These are phyloP conservation scores for Eucalyptus dawsonii DNA, from an alignment of 345 rosid genomes.

Conservation along the genomic window DNA sequence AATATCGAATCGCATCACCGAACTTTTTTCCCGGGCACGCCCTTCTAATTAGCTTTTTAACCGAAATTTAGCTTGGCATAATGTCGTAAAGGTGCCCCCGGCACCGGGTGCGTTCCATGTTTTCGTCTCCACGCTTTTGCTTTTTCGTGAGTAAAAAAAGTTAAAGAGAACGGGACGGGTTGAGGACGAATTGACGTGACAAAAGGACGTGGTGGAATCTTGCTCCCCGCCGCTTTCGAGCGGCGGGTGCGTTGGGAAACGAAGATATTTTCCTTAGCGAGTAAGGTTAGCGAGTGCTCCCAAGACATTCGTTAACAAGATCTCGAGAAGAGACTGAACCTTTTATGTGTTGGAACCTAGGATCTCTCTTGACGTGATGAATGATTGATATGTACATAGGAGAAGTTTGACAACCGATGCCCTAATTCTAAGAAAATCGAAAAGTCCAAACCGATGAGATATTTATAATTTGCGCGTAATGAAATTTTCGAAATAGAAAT, in stretches of 20 bases:
- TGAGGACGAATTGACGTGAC: background rate
- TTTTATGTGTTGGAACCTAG: background rate
- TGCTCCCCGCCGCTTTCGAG: too few species aligned
- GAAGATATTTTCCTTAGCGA: background rate
- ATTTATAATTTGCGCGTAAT: too few species aligned
- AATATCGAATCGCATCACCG: background rate
- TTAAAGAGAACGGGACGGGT: background rate
- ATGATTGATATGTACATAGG: background rate
- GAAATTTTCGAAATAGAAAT: too few species aligned
- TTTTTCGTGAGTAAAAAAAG: background rate
- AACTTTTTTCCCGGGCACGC: background rate
- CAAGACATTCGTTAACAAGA: fast-evolving
- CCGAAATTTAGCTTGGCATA: background rate
- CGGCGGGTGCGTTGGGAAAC: background rate
- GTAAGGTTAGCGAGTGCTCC: background rate
- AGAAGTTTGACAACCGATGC: background rate
- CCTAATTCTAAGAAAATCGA: background rate
- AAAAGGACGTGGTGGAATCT: background rate
- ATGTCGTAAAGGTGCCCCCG: background rate
- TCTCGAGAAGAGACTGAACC: background rate
- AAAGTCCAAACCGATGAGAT: background rate
- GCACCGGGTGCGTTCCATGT: background rate
- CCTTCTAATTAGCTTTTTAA: background rate
- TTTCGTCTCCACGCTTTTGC: background rate
- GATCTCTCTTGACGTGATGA: background rate